Evolutionary conservation across 2,329 filamentous ascomycete species (phyloP).

Genomic region (Botrytis fabae): DNA sequence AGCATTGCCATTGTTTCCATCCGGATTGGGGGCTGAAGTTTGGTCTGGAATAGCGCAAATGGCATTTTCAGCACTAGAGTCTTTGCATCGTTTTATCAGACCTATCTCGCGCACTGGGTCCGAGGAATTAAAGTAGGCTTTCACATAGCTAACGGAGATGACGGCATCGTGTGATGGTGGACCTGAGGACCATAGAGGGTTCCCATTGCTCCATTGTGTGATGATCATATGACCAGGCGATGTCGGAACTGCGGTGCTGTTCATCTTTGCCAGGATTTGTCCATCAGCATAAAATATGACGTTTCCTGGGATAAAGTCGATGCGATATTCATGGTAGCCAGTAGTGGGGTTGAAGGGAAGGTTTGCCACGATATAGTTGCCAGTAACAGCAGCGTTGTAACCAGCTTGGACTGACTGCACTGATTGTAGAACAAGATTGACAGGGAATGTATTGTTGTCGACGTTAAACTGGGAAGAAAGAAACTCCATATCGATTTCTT

Average conservation of each 20-base stretch:
- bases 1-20: conserved; percentile 32
- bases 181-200: conserved; percentile 68
- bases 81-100: conserved; percentile 46
- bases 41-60: conserved; percentile 55
- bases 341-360: conserved; percentile 66
- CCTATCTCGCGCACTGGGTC: conserved; percentile 42
- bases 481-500: conserved; percentile 82
- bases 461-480: conserved; percentile 64
- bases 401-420: conserved; percentile 56
- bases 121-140: conserved; percentile 78
- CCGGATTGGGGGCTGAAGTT: conserved; percentile 40
- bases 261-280: conserved; percentile 56
- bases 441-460: conserved; percentile 52
- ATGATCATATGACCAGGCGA: conserved; percentile 66
- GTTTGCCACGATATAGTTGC: conserved; percentile 56
- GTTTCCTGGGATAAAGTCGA: conserved; percentile 65
- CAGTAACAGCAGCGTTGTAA: conserved; percentile 62
- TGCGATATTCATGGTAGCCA: conserved; percentile 74
- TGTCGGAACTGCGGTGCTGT: conserved; percentile 56
- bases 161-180: conserved; percentile 64
- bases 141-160: conserved; percentile 68
- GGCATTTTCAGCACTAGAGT: conserved; percentile 43
- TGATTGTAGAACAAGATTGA: conserved; percentile 78
- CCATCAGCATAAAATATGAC: conserved; percentile 72
- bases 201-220: conserved; percentile 78